Evolutionary conservation across 2,329 filamentous ascomycete species (phyloP), one percentile per base, ranked within the genome.

Genomic region (Diaporthe caulivora): DNA sequence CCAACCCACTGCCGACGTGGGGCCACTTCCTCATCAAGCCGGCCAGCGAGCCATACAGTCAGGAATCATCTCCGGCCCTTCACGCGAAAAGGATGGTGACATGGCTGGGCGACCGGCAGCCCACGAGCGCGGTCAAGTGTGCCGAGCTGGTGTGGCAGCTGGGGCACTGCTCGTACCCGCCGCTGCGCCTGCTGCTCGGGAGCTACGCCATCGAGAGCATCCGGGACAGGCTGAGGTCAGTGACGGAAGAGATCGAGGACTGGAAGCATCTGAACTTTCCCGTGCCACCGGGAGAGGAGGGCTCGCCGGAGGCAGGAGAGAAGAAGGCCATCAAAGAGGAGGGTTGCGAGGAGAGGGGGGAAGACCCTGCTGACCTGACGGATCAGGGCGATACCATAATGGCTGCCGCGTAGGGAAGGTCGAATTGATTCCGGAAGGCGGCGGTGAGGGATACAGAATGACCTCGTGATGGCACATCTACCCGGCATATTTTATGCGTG

Each of bases 181-280:
- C 97, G 0, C 82, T 98, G 76, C 86, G 97, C 44, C 84, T 99
- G 73, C 85, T 98, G n/a, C 83, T 98, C 31, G 97, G 97, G 0
- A 97, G 92, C 76, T 98, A 97, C 84, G 96, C 97, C 1, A 96
- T 98, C 49, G 96, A 99, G 82, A 98, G 95, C 81, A 97, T 98
- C 67, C 88, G 97, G 21, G 97, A 99, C 84, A 89, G 96, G 26
- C 84, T 98, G 79, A 90, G 95, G 77, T 96, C 93, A 75, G 94
- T 98, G 53, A 98, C 95, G 17, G 97, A 98, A 83, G 97, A 99
- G 85, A 90, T 97, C 77, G 95, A 97, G 83, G 95, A 97, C 80
- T 97, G 95, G 94, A 97, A 95, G 79, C 92, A 96, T 80, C 85
- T 97, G 40, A 94, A 94, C 81, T 95, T 95, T 77, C 85, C 89